Base-by-base conservation (phyloP, 345 rosid genomes). In the Euphorbia peplus region DNA sequence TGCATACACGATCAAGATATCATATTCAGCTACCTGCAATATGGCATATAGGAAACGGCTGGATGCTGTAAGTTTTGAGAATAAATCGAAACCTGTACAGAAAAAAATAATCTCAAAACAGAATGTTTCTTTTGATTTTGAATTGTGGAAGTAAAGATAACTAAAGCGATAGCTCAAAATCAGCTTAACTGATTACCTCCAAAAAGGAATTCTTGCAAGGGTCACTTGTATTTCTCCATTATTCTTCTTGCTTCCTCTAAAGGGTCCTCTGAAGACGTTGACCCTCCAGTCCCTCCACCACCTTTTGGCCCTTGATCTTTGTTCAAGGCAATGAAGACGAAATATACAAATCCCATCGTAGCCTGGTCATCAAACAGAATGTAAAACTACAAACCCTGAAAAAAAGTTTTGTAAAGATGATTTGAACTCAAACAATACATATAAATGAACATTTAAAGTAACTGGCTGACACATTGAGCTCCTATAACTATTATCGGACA, bases 201-300 rank as follows among this genome's bases (percentile, higher is more conserved):
- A 39, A 39, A 39, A 4, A 8, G 42, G 42, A 39, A 5, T 39
- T 8, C 42, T 39, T 4, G 42, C 42, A 2, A 8, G 42, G 37
- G 37, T 84, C 70, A 88, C 81, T 93, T 93, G 87, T 91, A 93
- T 81, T 89, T 93, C 16, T 91, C 95, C 97, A 91, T 91, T 73
- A 93, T 93, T 81, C 84, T 87, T 67, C 86, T 85, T 66, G 97
- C 97, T 88, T 93, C 99, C 79, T 86, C 88, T 16, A 80, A 46
- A 2, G 88, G 65, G 37, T 86, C 88, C 18, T 90, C 88, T 7
- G 75, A 71, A 58, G 84, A 78, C 11, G 60, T 65, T 15, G 77
- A 30, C 21, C 46, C 22, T 59, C 63, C 63, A 18, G 39, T 1
- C 4, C 81, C 83, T 12, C 85, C 69, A 32, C 82, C 84, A 28